Evolutionary conservation across 2,329 filamentous ascomycete species (phyloP).

Genomic region (Verticillium klebahnii): DNA sequence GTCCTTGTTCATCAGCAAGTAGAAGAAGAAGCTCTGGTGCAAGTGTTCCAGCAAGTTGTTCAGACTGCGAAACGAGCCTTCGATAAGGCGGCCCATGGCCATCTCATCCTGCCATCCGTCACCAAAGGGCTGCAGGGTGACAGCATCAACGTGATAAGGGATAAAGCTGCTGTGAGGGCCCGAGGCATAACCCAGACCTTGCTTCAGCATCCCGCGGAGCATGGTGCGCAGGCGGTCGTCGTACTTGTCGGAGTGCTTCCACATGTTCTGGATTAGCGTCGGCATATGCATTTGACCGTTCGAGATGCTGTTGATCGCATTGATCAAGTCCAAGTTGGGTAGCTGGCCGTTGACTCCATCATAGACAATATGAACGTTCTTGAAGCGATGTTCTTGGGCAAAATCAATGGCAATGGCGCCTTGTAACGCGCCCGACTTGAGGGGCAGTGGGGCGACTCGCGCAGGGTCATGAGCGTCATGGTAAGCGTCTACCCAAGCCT

Average conservation of each 20-base stretch:
- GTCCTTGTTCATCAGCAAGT: conserved; percentile 84
- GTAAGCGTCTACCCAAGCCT: conserved; percentile 97
- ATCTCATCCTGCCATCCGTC: conserved; percentile 97
- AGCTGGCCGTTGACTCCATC: conserved; percentile 95
- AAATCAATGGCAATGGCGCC: conserved; percentile 94
- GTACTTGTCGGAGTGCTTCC: conserved; percentile 73
- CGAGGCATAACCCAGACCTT: conserved; percentile 82
- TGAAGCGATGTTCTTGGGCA: conserved; percentile 76
- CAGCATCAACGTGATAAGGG: conserved; percentile 93
- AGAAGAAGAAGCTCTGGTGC: conserved; percentile 99
- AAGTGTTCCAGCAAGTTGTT: conserved; percentile 96
- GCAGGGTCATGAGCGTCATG: conserved; percentile 78
- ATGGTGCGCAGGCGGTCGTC: conserved; percentile 80
- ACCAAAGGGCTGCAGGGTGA: conserved; percentile 86
- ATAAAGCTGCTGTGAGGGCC: conserved; percentile 95
- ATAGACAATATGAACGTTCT: conserved; percentile 86
- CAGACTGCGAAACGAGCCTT: conserved; percentile 86
- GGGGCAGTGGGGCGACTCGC: conserved; percentile 68
- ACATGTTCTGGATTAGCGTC: conserved; percentile 78
- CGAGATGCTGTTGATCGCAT: conserved; percentile 85
- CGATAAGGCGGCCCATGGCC: conserved; percentile 83
- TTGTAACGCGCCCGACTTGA: conserved; percentile 92
- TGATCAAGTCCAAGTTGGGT: conserved; percentile 92
- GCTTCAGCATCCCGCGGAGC: conserved; percentile 86
- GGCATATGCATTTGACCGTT: conserved; percentile 88